A percentile compares a stretch with the other conserved stretches of the same genome.
These are phyloP conservation scores for Populus tremula DNA, from an alignment of 345 rosid genomes.

Conservation along the genomic window DNA sequence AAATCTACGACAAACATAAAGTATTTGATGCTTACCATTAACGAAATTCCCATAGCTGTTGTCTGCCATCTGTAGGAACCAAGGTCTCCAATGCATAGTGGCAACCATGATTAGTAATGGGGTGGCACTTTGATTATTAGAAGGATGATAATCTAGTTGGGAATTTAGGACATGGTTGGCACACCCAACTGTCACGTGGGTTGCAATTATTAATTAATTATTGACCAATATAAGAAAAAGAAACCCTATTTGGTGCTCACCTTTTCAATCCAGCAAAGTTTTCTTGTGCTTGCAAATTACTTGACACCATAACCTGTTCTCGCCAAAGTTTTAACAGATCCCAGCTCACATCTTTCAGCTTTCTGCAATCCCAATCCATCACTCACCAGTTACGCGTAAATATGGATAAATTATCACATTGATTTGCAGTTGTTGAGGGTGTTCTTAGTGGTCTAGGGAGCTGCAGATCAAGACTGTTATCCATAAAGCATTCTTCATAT, in stretches of 20 bases:
- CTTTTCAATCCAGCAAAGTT: background rate
- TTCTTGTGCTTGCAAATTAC: background rate
- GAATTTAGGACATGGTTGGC: background rate
- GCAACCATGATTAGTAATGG: background rate
- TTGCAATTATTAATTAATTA: background rate
- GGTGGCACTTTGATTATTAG: background rate
- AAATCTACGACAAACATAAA: background rate
- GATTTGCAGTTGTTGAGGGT: background rate
- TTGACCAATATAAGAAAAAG: background rate
- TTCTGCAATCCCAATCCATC: background rate
- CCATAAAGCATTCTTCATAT: background rate
- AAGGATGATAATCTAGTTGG: background rate
- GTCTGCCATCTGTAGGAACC: background rate
- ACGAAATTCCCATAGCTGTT: background rate
- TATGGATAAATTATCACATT: background rate
- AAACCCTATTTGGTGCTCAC: background rate
- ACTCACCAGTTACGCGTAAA: background rate
- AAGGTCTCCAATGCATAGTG: background rate
- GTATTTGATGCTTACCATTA: background rate
- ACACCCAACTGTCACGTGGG: background rate
- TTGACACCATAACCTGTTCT: background rate
- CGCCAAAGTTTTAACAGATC: background rate
- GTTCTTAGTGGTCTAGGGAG: background rate
- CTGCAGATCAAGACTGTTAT: background rate
- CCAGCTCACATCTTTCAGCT: background rate